phyloP scores from a whole-genome alignment of 345 rosid species.

The Populus nigra region DNA sequence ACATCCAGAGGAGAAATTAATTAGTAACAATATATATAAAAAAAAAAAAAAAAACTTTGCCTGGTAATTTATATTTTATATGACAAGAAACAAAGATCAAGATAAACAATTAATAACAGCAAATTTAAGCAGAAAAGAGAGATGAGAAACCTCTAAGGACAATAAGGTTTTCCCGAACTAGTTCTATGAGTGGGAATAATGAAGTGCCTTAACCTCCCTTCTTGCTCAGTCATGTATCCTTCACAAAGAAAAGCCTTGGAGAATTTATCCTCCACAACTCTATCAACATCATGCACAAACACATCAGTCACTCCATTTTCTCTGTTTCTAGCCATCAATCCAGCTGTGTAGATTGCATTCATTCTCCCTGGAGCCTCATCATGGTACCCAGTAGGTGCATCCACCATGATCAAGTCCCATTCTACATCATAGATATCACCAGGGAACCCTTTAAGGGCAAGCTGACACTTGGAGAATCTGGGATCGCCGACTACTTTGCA shows the following conservation, averaged over 20 bases:
- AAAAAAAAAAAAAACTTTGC: background rate
- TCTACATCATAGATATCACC: conserved; percentile 54
- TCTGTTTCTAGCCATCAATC: conserved; percentile 67
- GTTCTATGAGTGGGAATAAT: conserved; percentile 67
- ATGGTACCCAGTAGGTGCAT: conserved; percentile 86
- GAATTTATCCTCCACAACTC: conserved; percentile 75
- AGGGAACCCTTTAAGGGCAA: conserved; percentile 68
- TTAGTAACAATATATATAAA: background rate
- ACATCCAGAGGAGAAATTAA: too few relatives aligned
- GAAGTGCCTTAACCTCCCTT: conserved; percentile 73
- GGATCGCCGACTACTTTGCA: conserved; percentile 56
- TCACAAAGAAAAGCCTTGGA: conserved; percentile 63
- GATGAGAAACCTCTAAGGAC: conserved; percentile 27
- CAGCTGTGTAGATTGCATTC: conserved; percentile 82
- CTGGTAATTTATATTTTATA: background rate
- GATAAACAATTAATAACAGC: too few relatives aligned
- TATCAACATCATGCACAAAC: conserved; percentile 84
- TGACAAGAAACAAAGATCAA: background rate
- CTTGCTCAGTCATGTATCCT: conserved; percentile 67
- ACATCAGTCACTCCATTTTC: conserved; percentile 69
- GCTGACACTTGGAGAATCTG: conserved; percentile 52
- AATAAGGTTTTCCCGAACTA: conserved; percentile 44
- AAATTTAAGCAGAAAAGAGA: background rate
- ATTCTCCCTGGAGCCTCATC: conserved; percentile 85
- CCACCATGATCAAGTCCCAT: conserved; percentile 96